Base-by-base conservation (phyloP, 2,329 filamentous ascomycete species). In the Penicillium sclerotigenum region DNA sequence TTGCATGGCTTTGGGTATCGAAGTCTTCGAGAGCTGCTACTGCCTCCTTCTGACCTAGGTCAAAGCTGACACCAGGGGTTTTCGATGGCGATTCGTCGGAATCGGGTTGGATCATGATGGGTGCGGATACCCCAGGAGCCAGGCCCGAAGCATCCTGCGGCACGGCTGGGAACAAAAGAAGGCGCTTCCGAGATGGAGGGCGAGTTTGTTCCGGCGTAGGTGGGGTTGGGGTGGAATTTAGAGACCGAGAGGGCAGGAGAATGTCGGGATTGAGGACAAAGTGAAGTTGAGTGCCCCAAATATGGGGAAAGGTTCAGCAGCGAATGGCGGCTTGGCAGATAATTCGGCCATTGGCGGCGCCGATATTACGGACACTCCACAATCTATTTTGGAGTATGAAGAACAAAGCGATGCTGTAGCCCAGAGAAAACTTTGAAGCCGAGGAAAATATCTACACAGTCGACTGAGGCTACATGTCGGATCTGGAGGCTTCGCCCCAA, bases 51-150 rank as follows among this genome's bases (percentile, higher is more conserved):
- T 64, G 67, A 48, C 58, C 57, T 37, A 67, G 55, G 34, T 54
- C 54, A 45, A 66, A 61, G 57, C 64, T 51, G 48, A 51, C 56
- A 47, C 58, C 61, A 56, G 65, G 64, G 65, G 64, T 59, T 48
- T 63, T 67, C 61, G 68, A 56, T 52, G 67, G 65, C 56, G 65
- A 68, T 36, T 69, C 66, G 57, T 67, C 67, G 61, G 69, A 68
- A 52, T 72, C 68, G 62, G 68, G 64, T 64, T 67, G 67, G 59
- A 69, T 74, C 70, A 74, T 72, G 68, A 71, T 64, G 71, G 71
- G 70, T 65, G 66, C 66, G 61, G 70, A 60, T 72, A 71, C 70
- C 68, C 68, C 66, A 68, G 61, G 59, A 63, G 57, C 63, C 60
- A 68, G 55, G 54, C 59, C 56, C 54, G 65, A 67, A 62, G 69